Evolutionary conservation across 192 early-diverging fungal species (phyloP), one percentile per base, ranked within the genome.

Genomic region (Fimicolochytrium jonesii): DNA sequence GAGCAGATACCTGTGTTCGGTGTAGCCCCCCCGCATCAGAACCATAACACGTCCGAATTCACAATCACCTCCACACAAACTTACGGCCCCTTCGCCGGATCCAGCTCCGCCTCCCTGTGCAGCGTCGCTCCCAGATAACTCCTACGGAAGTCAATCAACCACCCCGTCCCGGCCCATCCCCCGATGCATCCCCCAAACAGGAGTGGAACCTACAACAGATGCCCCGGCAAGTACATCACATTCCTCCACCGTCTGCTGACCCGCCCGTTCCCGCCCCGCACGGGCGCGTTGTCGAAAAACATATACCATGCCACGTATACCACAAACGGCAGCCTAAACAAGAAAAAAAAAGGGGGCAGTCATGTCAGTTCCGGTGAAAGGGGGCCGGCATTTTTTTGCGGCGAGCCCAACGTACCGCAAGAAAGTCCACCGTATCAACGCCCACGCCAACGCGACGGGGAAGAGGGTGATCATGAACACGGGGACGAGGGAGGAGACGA

Each of bases 331-430:
- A 26, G 48, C n/a, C 48, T 50, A 23, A 23, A 18, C 26, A 18
- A 0, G 26, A 13, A 50, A 23, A 23, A 13, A 23, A 20, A 26
- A 18, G 26, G n/a, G 0, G 26, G 15, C 25, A 50, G 13, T 50
- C n/a, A n/a, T n/a, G n/a, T n/a, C n/a, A n/a, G n/a, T n/a, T n/a
- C n/a, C n/a, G n/a, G n/a, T n/a, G n/a, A n/a, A n/a, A n/a, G n/a
- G 48, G 48, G 23, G 17, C 41, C 20, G 17, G 20, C 20, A n/a
- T 42, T 1, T 42, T 42, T 11, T 11, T 41, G n/a, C 26, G 2
- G 48, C 48, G 48, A 50, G 48, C 48, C 13, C n/a, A 13, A 50
- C 39, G 39, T 50, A 50, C 48, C 48, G 0, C 17, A 50, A 50
- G 17, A 50, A 13, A 26, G 13, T 1, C 11, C 18, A 13, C 48